Conservation (phyloP, 1,284 basidiomycete species). For the Rhodotorula sp. region DNA sequence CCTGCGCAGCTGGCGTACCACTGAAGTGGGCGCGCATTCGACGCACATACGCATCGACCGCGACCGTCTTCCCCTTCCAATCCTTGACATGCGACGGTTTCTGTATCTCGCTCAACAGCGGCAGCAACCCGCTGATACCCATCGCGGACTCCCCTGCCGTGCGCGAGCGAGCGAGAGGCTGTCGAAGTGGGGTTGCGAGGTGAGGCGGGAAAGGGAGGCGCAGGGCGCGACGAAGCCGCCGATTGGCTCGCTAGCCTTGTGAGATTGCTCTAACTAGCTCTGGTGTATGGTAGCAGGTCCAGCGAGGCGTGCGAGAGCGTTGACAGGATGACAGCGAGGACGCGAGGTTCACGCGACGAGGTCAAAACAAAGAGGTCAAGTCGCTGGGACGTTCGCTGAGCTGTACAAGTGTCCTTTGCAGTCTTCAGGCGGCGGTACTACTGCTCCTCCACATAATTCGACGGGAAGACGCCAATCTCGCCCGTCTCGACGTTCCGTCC, state of each 20-base stretch:
- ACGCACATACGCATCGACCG: constrained; percentile 38
- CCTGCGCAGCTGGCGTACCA: background rate
- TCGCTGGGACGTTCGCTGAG: background rate
- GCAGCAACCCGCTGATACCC: constrained; percentile 78
- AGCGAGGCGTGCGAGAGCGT: too few species aligned
- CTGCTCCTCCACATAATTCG: constrained; percentile 2
- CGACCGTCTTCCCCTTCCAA: constrained; percentile 55
- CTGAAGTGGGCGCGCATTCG: background rate
- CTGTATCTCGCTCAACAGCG: constrained; percentile 87
- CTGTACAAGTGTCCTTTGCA: too few species aligned
- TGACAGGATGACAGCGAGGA: background rate
- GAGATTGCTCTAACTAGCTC: too few species aligned
- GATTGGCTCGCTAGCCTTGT: too few species aligned
- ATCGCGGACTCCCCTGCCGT: background rate
- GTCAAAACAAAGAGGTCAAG: background rate
- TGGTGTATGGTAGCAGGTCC: too few species aligned
- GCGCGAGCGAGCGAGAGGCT: background rate
- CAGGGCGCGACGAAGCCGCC: too few species aligned
- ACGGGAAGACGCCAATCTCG: constrained; percentile 56
- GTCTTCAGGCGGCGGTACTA: too few species aligned
- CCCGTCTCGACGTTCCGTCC: constrained; percentile 57
- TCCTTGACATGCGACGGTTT: constrained; percentile 72
- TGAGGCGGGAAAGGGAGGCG: too few species aligned
- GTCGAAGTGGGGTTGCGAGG: too few species aligned
- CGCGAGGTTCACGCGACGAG: background rate